Percentiles rank a stretch among this genome's conserved stretches.
phyloP scores from a whole-genome alignment of 164 flowering plant genomes.

The Stephania yunnanensis region DNA sequence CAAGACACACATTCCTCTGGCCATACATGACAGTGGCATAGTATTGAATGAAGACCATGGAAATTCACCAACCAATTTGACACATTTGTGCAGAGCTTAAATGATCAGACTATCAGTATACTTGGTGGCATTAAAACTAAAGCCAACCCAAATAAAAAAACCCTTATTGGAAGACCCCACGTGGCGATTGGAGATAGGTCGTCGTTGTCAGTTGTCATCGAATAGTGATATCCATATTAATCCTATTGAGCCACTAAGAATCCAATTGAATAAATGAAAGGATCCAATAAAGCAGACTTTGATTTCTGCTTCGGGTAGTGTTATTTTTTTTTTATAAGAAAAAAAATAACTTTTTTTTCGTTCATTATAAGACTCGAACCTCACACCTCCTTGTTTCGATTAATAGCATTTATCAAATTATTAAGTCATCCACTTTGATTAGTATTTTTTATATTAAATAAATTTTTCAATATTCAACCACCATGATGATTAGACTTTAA shows the following conservation, averaged over 20 bases:
- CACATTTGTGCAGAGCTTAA: background rate
- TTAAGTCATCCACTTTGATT: too few species aligned
- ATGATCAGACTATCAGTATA: background rate
- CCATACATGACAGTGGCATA: background rate
- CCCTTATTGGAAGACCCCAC: background rate
- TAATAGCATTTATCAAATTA: too few species aligned
- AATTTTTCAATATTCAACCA: background rate
- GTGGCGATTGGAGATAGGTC: background rate
- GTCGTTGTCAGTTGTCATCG: background rate
- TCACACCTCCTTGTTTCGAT: too few species aligned
- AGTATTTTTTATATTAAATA: too few species aligned
- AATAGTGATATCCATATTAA: background rate
- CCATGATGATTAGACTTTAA: slow-evolving; percentile 21
- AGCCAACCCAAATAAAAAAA: background rate
- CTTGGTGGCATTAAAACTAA: background rate
- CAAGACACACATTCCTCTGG: background rate
- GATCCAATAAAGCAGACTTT: background rate
- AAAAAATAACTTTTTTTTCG: too few species aligned
- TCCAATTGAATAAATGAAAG: slow-evolving; percentile 11
- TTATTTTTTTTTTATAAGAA: too few species aligned
- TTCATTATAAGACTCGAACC: too few species aligned
- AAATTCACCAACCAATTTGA: background rate
- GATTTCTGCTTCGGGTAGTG: background rate
- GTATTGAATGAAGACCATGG: background rate
- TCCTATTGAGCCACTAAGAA: background rate